These are phyloP conservation scores for Mollisia scopiformis DNA, from an alignment of 2,329 filamentous ascomycete genomes.

Conservation along the genomic window DNA sequence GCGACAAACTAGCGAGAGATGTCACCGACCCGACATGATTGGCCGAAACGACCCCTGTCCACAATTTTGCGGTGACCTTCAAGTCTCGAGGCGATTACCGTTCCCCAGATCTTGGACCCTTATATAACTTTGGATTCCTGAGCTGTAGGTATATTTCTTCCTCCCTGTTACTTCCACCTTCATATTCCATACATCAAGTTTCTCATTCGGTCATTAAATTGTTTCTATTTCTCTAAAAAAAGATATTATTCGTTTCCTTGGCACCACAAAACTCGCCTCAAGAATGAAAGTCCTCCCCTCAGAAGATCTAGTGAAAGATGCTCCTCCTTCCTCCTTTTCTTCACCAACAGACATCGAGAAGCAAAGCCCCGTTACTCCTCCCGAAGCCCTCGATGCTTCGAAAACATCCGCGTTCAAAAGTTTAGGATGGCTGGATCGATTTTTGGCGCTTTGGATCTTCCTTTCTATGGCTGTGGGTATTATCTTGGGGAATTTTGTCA, in stretches of 20 bases:
- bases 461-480: constrained; percentile 69
- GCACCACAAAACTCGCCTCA: background rate
- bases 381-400: background rate
- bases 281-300: background rate
- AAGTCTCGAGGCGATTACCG: background rate
- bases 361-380: background rate
- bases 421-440: constrained; percentile 51
- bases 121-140: background rate
- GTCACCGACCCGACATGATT: background rate
- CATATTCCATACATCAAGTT: background rate
- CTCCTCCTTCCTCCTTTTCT: background rate
- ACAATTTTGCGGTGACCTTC: background rate
- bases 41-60: background rate
- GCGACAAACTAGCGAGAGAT: background rate
- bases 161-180: background rate
- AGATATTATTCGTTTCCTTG: background rate
- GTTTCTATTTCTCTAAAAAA: background rate
- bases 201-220: background rate
- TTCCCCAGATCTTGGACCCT: background rate
- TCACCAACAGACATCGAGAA: background rate
- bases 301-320: background rate
- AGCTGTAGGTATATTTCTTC: background rate
- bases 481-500: constrained; percentile 64
- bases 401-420: constrained; percentile 32
- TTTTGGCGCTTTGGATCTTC: constrained; percentile 62